phyloP scores from a whole-genome alignment of 495 filamentous ascomycete species.

The Lophium mytilinum region DNA sequence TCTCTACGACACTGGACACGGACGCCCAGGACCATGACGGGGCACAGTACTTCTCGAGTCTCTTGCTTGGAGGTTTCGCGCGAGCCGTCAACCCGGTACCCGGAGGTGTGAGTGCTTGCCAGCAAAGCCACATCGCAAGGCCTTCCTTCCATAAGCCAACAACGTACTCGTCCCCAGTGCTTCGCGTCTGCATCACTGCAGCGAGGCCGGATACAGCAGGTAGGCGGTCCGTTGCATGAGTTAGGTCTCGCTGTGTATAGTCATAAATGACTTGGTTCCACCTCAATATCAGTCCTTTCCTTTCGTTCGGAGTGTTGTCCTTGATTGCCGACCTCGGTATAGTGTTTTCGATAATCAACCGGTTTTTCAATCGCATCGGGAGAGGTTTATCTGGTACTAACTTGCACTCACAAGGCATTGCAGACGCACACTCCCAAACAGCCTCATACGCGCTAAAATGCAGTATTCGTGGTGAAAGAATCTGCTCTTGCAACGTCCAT shows the following conservation, averaged over 20 bases:
- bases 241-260: not conserved
- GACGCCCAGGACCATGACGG: not conserved
- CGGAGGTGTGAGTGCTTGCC: not conserved
- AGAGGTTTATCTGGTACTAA: not conserved
- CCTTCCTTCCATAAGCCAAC: not conserved
- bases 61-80: not conserved
- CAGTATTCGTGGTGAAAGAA: not conserved
- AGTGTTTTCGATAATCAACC: not conserved
- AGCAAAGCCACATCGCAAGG: not conserved
- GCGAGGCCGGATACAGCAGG: not conserved
- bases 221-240: not conserved
- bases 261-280: not conserved
- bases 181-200: not conserved
- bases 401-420: not conserved
- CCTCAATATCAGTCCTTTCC: not conserved
- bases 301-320: no score
- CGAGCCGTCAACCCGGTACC: not conserved
- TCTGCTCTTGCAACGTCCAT: not conserved
- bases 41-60: not conserved
- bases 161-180: not conserved
- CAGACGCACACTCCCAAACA: not conserved
- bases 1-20: not conserved
- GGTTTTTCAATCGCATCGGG: not conserved
- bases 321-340: not conserved
- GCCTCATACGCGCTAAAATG: not conserved